phyloP scores from a whole-genome alignment of 805 yeast species.

The Debaryomyces maramus region DNA sequence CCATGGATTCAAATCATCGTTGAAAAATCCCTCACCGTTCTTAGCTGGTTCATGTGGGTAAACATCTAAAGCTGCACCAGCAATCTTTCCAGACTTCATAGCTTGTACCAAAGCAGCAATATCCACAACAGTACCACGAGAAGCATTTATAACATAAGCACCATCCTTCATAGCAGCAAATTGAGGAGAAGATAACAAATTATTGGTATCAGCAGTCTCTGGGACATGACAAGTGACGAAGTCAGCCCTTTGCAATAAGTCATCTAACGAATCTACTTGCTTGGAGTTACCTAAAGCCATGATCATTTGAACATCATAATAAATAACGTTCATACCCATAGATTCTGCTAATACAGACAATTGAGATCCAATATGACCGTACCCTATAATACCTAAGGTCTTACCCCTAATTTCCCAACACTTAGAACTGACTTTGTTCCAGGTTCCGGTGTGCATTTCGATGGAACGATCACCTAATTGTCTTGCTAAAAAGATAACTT shows the following conservation, averaged over 20 bases:
- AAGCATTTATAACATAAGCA: slow-evolving; percentile 89
- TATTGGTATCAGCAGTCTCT: slow-evolving; percentile 87
- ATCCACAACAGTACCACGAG: slow-evolving; percentile 97
- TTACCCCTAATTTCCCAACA: slow-evolving; percentile 99
- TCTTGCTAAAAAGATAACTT: slow-evolving; percentile 90
- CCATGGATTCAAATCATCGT: slow-evolving; percentile 75
- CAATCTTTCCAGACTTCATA: slow-evolving; percentile 87
- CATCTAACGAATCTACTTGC: slow-evolving; percentile 84
- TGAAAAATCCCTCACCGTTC: slow-evolving; percentile 83
- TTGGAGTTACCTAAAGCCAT: slow-evolving; percentile 97
- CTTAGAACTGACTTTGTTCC: slow-evolving; percentile 93
- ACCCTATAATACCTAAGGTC: slow-evolving; percentile 94
- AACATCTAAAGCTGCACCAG: slow-evolving; percentile 97
- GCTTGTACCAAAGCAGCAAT: slow-evolving; percentile 92
- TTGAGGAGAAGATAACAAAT: slow-evolving; percentile 85
- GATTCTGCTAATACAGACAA: slow-evolving; percentile 95
- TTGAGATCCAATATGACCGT: slow-evolving; percentile 98
- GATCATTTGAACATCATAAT: slow-evolving; percentile 88
- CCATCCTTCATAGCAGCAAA: slow-evolving; percentile 96
- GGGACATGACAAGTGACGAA: slow-evolving; percentile 95
- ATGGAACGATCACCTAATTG: slow-evolving; percentile 96
- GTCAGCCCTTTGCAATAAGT: slow-evolving; percentile 77
- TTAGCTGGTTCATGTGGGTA: slow-evolving; percentile 97
- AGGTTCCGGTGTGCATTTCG: slow-evolving; percentile 93
- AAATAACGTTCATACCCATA: slow-evolving; percentile 94